Conservation (phyloP, 192 early-diverging fungal genomes). For the Cetraspora pellucida region DNA sequence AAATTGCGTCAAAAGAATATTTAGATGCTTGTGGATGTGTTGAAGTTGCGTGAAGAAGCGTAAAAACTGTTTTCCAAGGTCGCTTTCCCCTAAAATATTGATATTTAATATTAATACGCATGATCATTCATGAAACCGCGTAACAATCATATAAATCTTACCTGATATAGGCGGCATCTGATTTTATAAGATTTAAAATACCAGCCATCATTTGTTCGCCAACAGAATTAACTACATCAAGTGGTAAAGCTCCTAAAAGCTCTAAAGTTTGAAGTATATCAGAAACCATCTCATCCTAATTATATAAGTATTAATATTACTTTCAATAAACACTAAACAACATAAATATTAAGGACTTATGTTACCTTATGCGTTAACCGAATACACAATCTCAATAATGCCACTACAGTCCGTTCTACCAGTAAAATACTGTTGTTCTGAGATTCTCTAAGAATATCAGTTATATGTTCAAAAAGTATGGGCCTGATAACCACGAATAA, state of each 20-base stretch:
- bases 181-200: slow-evolving; percentile 64
- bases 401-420: slow-evolving; percentile 78
- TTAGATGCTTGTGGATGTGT: slow-evolving; percentile 64
- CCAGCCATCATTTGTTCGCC: slow-evolving; percentile 81
- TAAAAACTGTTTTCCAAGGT: slow-evolving; percentile 57
- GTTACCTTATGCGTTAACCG: slow-evolving; percentile 68
- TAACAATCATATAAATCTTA: slow-evolving; percentile 34
- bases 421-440: slow-evolving; percentile 62
- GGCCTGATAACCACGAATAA: slow-evolving; percentile 49
- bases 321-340: slow-evolving; percentile 13
- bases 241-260: slow-evolving; percentile 56
- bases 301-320: background rate
- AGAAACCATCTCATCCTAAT: slow-evolving; percentile 56
- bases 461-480: slow-evolving; percentile 68
- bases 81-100: slow-evolving; percentile 37
- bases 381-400: slow-evolving; percentile 69
- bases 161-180: slow-evolving; percentile 50
- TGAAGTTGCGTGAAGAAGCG: slow-evolving; percentile 56
- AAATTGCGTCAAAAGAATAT: slow-evolving; percentile 66
- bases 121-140: background rate
- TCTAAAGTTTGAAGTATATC: slow-evolving; percentile 57
- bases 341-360: slow-evolving; percentile 20
- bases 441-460: slow-evolving; percentile 70
- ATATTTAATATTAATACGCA: background rate
- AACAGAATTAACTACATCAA: slow-evolving; percentile 62